Percentiles rank a stretch among this genome's conserved stretches.
Conservation (phyloP, 2,329 filamentous ascomycete species). For the Botryotinia calthae region DNA sequence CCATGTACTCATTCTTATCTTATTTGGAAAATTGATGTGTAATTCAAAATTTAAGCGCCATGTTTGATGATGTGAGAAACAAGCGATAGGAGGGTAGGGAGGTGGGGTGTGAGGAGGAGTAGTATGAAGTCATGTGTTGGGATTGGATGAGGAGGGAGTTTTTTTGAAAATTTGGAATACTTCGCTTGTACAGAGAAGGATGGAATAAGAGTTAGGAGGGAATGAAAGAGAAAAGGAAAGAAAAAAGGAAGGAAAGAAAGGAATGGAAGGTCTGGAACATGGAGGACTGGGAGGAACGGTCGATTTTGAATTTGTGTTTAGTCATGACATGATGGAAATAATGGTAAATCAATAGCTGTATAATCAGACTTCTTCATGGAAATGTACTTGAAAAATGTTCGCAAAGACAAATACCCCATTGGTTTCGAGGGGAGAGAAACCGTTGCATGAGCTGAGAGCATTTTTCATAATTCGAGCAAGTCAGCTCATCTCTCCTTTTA, state of each 20-base stretch:
- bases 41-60: no score
- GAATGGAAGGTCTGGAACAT: not conserved
- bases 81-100: no score
- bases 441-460: not conserved
- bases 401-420: not conserved
- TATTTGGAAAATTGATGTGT: no score
- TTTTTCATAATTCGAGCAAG: not conserved
- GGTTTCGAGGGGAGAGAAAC: not conserved
- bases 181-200: not conserved
- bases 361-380: not conserved
- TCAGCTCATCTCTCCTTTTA: not conserved
- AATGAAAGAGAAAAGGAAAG: not conserved
- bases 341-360: not conserved
- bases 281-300: accelerated
- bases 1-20: accelerated
- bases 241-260: not conserved
- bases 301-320: not conserved
- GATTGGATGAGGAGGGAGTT: no score
- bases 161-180: not conserved
- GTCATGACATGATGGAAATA: not conserved
- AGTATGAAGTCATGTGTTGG: no score
- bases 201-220: not conserved
- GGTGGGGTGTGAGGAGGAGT: no score
- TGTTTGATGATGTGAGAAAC: no score
- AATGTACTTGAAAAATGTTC: not conserved